Evolutionary conservation across 306 rosid species (phyloP), one percentile per base, ranked within the genome.

Genomic region (Quercus bicolor): DNA sequence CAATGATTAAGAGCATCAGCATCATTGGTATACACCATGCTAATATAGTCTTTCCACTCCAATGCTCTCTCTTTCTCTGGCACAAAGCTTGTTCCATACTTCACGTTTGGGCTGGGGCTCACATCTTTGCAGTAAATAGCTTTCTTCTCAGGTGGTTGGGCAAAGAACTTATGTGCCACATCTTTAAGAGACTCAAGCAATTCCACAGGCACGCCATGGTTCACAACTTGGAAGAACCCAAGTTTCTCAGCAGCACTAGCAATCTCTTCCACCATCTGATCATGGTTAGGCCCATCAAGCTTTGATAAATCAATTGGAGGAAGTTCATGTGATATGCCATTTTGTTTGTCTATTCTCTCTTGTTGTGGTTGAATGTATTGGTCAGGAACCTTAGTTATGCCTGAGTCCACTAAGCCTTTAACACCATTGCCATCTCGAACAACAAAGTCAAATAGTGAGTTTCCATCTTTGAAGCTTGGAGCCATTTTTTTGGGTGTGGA

Each of bases 31-130:
- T 84, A 87, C 4, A 62, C 75, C 96, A 91, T 86, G 31, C 88
- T 86, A 2, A 89, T 48, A 69, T 87, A 87, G 51, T 89, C 93
- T 81, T 84, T 91, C 91, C 96, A 91, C 72, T 89, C 91, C 86
- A 91, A 79, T 1, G 89, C 86, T 61, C 75, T 81, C 78, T 91
- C 96, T 56, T 82, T 87, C 87, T 91, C 90, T 7, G 96, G 96
- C 21, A 21, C 91, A 75, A 91, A 91, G 85, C 92, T 89, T 3
- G 91, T 91, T 2, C 86, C 90, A 52, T 86, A 88, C 77, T 79
- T 89, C 18, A 91, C 82, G 40, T 28, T 21, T 0, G 84, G 77
- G 74, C 86, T 78, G 1, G 88, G 88, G 51, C 89, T 83, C 71
- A 72, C 76, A 10, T 89, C 88, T 61, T 73, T 61, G 31, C 51